A percentile compares a stretch with the other conserved stretches of the same genome.
These are phyloP conservation scores for Talaromyces wortmannii DNA, from an alignment of 495 filamentous ascomycete species.

Conservation along the genomic window DNA sequence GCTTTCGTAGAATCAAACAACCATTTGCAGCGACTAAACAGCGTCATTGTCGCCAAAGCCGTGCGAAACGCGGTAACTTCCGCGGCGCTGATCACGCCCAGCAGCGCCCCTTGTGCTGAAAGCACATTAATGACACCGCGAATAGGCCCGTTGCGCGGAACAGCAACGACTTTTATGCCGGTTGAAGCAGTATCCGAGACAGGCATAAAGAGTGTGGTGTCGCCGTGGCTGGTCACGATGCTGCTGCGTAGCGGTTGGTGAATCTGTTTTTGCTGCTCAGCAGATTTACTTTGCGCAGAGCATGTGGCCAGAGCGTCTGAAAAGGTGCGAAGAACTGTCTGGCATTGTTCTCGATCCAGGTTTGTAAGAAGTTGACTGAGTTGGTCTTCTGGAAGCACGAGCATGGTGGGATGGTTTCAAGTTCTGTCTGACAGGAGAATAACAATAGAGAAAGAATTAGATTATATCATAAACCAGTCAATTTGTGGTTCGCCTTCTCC, in stretches of 20 bases:
- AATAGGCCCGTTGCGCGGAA: conserved; percentile 26
- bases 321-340: conserved; percentile 23
- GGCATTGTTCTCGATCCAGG: conserved; percentile 25
- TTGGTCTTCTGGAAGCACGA: conserved; percentile 34
- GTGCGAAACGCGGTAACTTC: conserved; percentile 92
- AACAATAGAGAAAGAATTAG: no score
- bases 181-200: conserved; percentile 50
- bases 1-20: conserved; percentile 34
- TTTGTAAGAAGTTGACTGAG: conserved; percentile 28
- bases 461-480: no score
- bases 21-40: conserved; percentile 51
- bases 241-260: conserved; percentile 74
- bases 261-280: conserved; percentile 17
- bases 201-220: conserved; percentile 88
- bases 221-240: conserved; percentile 56
- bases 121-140: conserved; percentile 78
- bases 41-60: conserved; percentile 72
- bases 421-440: not conserved
- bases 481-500: no score
- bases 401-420: conserved; percentile 15
- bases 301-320: conserved; percentile 21
- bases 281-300: conserved; percentile 15
- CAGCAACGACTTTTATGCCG: conserved; percentile 58
- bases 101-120: conserved; percentile 55
- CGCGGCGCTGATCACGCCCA: conserved; percentile 75